phyloP scores from a whole-genome alignment of 73 alveolate genomes.

The Paramecium octaurelia region DNA sequence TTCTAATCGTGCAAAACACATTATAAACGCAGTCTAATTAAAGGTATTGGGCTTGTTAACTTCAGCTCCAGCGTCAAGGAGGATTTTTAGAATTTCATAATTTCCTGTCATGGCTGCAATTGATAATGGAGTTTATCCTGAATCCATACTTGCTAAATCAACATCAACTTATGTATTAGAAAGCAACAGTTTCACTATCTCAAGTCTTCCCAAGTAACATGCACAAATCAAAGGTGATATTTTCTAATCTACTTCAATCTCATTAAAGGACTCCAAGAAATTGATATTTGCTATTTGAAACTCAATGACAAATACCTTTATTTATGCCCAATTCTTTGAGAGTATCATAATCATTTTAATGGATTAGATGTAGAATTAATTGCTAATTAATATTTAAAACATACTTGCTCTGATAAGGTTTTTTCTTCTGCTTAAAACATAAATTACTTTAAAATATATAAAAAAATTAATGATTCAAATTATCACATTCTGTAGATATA shows the following conservation, averaged over 20 bases:
- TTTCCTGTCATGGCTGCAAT: constrained; percentile 81
- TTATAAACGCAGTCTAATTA: constrained; percentile 70
- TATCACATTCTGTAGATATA: neutral
- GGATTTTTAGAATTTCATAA: constrained; percentile 69
- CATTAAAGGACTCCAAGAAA: constrained; percentile 65
- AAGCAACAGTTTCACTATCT: constrained; percentile 68
- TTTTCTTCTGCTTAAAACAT: constrained; percentile 31
- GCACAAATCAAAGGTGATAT: constrained; percentile 80
- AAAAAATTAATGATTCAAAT: neutral
- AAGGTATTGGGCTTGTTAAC: constrained; percentile 64
- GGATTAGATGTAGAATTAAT: constrained; percentile 10
- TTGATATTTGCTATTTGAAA: constrained; percentile 59
- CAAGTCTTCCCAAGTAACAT: constrained; percentile 72
- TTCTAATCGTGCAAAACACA: constrained; percentile 76
- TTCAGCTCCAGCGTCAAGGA: constrained; percentile 79
- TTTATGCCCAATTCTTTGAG: neutral
- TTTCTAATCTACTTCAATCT: constrained; percentile 76
- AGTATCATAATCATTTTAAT: constrained; percentile 32
- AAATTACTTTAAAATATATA: neutral
- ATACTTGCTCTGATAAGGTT: neutral
- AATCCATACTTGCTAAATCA: constrained; percentile 74
- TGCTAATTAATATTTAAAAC: neutral
- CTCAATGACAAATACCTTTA: neutral
- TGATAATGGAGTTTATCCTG: constrained; percentile 73
- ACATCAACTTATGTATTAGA: constrained; percentile 73